These are phyloP conservation scores for Talaromyces verruculosus DNA, from an alignment of 2,329 filamentous ascomycete genomes.

Conservation along the genomic window DNA sequence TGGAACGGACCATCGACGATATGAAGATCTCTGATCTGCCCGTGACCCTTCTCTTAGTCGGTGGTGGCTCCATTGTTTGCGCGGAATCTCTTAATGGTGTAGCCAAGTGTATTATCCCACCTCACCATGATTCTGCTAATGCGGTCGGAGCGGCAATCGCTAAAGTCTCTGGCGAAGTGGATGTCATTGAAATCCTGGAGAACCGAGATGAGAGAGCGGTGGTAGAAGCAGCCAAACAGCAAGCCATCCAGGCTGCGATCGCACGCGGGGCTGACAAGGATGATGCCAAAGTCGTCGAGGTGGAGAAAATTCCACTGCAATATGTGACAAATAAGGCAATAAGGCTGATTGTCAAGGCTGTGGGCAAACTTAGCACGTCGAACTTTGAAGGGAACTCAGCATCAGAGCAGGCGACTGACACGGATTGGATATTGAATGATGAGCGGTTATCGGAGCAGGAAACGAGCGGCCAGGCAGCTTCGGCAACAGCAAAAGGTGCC, in stretches of 20 bases:
- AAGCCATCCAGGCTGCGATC: constrained; percentile 28
- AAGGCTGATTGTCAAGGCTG: constrained; percentile 40
- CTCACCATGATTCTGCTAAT: constrained; percentile 58
- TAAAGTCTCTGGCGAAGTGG: constrained; percentile 55
- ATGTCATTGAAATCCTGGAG: constrained; percentile 52
- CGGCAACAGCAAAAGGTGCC: neutral
- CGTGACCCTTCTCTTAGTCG: constrained; percentile 57
- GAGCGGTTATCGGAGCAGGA: neutral
- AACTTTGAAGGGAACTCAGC: neutral
- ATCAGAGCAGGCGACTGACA: neutral
- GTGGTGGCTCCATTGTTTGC: constrained; percentile 57
- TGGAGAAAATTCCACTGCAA: constrained; percentile 44
- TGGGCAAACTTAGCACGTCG: constrained; percentile 38
- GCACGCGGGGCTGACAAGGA: constrained; percentile 28
- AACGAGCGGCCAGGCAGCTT: neutral
- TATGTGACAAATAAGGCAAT: constrained; percentile 37
- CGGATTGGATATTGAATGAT: constrained; percentile 12
- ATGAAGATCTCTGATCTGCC: constrained; percentile 58
- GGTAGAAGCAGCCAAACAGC: constrained; percentile 27
- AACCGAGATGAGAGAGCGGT: constrained; percentile 28
- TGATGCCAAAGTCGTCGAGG: constrained; percentile 46
- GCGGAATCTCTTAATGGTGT: constrained; percentile 53
- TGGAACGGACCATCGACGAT: constrained; percentile 55
- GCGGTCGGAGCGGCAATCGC: constrained; percentile 62
- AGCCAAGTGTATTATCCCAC: constrained; percentile 52